A percentile compares a stretch with the other conserved stretches of the same genome.
Evolutionary conservation across 2,329 filamentous ascomycete genomes (phyloP).

Genomic region (Cadophora luteo-olivacea): DNA sequence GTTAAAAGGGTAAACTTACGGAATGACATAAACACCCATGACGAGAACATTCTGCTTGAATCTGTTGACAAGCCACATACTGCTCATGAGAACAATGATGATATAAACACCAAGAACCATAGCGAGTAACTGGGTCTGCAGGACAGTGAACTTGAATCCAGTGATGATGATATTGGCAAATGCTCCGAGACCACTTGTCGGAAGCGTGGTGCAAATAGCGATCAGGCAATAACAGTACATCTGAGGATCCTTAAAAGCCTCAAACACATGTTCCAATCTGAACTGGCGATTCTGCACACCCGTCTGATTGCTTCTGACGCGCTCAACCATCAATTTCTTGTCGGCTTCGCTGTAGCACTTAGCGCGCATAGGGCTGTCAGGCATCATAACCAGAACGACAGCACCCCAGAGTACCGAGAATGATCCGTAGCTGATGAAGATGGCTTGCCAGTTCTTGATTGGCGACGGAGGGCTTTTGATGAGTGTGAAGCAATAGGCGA

Average conservation of each 20-base stretch:
- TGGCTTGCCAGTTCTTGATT: slow-evolving; percentile 68
- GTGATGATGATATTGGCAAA: slow-evolving; percentile 79
- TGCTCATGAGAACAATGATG: slow-evolving; percentile 70
- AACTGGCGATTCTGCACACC: slow-evolving; percentile 60
- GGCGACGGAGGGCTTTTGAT: slow-evolving; percentile 54
- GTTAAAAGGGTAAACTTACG: slow-evolving; percentile 55
- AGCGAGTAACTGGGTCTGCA: slow-evolving; percentile 75
- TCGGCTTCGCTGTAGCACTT: slow-evolving; percentile 50
- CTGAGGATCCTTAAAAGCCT: slow-evolving; percentile 67
- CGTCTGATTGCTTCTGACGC: slow-evolving; percentile 63
- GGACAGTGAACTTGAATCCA: slow-evolving; percentile 66
- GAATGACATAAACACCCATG: slow-evolving; percentile 71
- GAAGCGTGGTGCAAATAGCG: slow-evolving; percentile 74
- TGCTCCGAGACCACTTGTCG: slow-evolving; percentile 74
- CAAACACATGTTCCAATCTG: slow-evolving; percentile 55
- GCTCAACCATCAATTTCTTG: slow-evolving; percentile 56
- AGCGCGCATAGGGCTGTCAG: slow-evolving; percentile 58
- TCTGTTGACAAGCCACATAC: slow-evolving; percentile 72
- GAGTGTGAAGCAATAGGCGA: slow-evolving; percentile 65
- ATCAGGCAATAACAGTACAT: slow-evolving; percentile 70
- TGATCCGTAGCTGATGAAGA: slow-evolving; percentile 55
- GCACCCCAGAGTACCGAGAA: slow-evolving; percentile 52
- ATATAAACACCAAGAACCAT: slow-evolving; percentile 80
- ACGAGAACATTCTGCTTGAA: slow-evolving; percentile 71
- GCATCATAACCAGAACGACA: slow-evolving; percentile 53